These are phyloP conservation scores for Diaporthe vexans DNA, from an alignment of 2,329 filamentous ascomycete genomes.

Conservation along the genomic window DNA sequence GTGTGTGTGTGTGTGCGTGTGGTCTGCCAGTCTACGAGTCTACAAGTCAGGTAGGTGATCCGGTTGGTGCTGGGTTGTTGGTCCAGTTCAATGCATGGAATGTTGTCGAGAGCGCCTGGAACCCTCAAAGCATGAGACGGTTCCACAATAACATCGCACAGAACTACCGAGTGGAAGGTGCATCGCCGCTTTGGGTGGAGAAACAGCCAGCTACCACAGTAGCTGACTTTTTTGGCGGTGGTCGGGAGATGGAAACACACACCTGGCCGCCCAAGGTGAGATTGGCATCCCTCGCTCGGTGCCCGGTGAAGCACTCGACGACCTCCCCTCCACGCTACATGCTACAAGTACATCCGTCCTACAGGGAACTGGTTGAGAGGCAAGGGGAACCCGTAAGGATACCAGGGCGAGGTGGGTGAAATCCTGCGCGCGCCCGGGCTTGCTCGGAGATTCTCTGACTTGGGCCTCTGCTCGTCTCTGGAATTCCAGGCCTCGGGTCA, in stretches of 20 bases:
- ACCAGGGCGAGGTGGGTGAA: slow-evolving; percentile 7
- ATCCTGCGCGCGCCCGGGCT: slow-evolving; percentile 29
- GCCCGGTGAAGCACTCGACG: slow-evolving; percentile 27
- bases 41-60: neutral
- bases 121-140: slow-evolving; percentile 23
- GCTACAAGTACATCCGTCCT: neutral
- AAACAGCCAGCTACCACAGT: neutral
- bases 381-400: neutral
- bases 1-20: neutral
- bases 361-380: neutral
- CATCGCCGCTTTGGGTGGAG: neutral
- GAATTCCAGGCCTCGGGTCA: slow-evolving; percentile 23
- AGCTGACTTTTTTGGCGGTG: no score
- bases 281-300: slow-evolving; percentile 28
- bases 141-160: slow-evolving; percentile 30
- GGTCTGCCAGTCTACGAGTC: neutral
- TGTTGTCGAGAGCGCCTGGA: slow-evolving; percentile 32
- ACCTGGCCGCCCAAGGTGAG: neutral
- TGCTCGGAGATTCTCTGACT: slow-evolving; percentile 25
- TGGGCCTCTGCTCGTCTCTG: neutral
- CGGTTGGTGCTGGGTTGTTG: neutral
- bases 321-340: neutral
- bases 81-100: slow-evolving; percentile 20
- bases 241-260: neutral
- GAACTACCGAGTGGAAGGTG: slow-evolving; percentile 13